A percentile compares a stretch with the other conserved stretches of the same genome.
Conservation (phyloP, 2,329 filamentous ascomycete species). For the Cercospora sp. region DNA sequence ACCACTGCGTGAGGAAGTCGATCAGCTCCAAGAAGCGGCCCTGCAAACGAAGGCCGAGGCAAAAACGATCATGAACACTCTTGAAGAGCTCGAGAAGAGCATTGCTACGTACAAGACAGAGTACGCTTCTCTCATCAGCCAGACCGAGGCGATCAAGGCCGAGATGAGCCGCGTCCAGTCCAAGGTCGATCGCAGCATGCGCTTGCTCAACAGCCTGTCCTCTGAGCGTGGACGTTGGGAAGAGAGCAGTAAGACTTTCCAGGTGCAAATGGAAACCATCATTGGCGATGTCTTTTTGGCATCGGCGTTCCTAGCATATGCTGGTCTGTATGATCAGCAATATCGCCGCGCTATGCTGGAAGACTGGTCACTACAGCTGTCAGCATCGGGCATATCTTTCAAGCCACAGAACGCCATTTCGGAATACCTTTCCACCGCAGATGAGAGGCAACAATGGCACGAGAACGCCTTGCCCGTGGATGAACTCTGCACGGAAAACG, state of each 20-base stretch:
- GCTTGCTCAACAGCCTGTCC: constrained; percentile 88
- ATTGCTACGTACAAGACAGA: constrained; percentile 95
- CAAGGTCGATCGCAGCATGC: constrained; percentile 95
- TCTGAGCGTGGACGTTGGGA: constrained; percentile 95
- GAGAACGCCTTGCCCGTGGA: constrained; percentile 90
- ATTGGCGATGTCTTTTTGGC: constrained; percentile 94
- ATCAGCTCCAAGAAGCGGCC: constrained; percentile 80
- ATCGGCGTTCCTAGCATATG: constrained; percentile 96
- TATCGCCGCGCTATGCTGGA: constrained; percentile 98
- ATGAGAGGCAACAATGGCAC: constrained; percentile 94
- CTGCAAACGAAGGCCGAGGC: constrained; percentile 92
- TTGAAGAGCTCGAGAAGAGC: constrained; percentile 79
- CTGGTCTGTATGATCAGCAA: constrained; percentile 94
- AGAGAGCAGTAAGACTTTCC: constrained; percentile 94
- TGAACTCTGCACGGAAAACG: constrained; percentile 97
- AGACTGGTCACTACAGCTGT: constrained; percentile 92
- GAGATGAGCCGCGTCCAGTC: constrained; percentile 97
- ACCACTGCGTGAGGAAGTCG: constrained; percentile 86
- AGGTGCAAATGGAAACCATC: constrained; percentile 94
- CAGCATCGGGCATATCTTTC: constrained; percentile 87
- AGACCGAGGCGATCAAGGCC: constrained; percentile 93
- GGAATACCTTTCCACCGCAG: constrained; percentile 93
- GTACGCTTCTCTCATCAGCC: constrained; percentile 92
- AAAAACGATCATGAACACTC: constrained; percentile 84
- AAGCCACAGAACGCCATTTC: constrained; percentile 93